Percentiles rank a stretch among this genome's conserved stretches.
Evolutionary conservation across 768 basidiomycete species (phyloP).

Genomic region (Naganishia kalamii): DNA sequence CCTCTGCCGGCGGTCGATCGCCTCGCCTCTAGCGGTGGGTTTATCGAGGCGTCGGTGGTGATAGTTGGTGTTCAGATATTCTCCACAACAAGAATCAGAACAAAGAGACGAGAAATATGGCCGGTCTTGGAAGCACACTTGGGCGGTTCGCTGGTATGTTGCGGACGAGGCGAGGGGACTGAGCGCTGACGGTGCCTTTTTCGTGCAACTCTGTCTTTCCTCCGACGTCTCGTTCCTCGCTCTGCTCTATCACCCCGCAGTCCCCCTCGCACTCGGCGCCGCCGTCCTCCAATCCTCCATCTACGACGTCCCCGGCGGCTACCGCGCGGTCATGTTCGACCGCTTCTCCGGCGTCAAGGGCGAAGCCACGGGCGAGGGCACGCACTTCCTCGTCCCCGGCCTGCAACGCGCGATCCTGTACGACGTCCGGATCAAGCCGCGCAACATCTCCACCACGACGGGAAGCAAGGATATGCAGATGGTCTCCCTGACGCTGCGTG

Average conservation of each 20-base stretch:
- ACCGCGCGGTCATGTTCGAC: conserved; percentile 96
- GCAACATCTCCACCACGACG: conserved; percentile 98
- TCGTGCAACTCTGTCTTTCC: not conserved
- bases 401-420: conserved; percentile 92
- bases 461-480: conserved; percentile 97
- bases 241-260: conserved; percentile 41
- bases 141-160: conserved; percentile 14
- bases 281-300: conserved; percentile 53
- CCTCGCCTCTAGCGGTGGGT: not conserved
- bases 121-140: conserved; percentile 11
- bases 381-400: conserved; percentile 93
- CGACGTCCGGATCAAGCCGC: conserved; percentile 93
- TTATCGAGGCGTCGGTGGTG: not conserved
- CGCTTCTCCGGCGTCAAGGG: conserved; percentile 86
- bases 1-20: not conserved
- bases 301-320: conserved; percentile 70
- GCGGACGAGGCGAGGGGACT: not conserved
- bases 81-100: not conserved
- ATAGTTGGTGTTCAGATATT: not conserved
- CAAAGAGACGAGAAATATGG: not conserved
- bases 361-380: conserved; percentile 75
- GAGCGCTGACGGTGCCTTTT: not conserved
- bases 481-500: conserved; percentile 93
- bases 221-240: not conserved
- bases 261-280: conserved; percentile 59